Evolutionary conservation across 192 early-diverging fungal species (phyloP).

Genomic region (Allomyces javanicus): DNA sequence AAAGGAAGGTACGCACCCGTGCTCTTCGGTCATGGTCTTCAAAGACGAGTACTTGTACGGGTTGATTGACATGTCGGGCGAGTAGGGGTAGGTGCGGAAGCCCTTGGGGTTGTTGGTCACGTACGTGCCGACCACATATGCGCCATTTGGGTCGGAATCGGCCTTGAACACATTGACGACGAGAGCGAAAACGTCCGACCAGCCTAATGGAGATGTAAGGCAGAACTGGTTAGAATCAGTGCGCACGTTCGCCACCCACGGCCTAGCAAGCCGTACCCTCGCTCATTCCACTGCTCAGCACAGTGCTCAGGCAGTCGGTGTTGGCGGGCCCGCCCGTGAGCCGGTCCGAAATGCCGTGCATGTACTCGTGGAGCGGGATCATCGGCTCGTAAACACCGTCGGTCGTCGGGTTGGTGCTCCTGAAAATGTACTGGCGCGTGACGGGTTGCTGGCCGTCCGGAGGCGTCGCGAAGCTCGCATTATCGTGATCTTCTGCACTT

Average conservation of each 20-base stretch:
- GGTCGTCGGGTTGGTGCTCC: too few species aligned
- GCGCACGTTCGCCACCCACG: too few species aligned
- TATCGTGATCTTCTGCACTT: conserved; percentile 5
- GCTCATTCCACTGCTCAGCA: conserved; percentile 18
- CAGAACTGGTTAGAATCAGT: too few species aligned
- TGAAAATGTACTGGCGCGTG: conserved; percentile 2
- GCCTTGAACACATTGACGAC: not conserved
- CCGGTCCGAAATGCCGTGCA: conserved; percentile 24
- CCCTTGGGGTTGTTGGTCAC: not conserved
- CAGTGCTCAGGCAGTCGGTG: conserved; percentile 17
- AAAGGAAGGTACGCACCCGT: conserved; percentile 8
- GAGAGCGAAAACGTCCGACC: not conserved
- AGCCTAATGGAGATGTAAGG: not conserved
- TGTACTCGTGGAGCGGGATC: conserved; percentile 16
- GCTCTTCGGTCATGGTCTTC: conserved; percentile 8
- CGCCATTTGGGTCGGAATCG: too few species aligned
- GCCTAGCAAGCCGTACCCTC: conserved; percentile 9
- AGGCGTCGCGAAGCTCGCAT: conserved; percentile 14
- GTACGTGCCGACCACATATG: not conserved
- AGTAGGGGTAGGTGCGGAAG: conserved; percentile 4
- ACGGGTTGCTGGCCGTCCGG: conserved; percentile 6
- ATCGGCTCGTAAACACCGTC: not conserved
- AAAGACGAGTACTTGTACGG: conserved; percentile 9
- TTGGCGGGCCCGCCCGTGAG: conserved; percentile 27
- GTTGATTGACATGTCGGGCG: not conserved